These are phyloP conservation scores for Collybia nuda DNA, from an alignment of 768 basidiomycete species.

Conservation along the genomic window DNA sequence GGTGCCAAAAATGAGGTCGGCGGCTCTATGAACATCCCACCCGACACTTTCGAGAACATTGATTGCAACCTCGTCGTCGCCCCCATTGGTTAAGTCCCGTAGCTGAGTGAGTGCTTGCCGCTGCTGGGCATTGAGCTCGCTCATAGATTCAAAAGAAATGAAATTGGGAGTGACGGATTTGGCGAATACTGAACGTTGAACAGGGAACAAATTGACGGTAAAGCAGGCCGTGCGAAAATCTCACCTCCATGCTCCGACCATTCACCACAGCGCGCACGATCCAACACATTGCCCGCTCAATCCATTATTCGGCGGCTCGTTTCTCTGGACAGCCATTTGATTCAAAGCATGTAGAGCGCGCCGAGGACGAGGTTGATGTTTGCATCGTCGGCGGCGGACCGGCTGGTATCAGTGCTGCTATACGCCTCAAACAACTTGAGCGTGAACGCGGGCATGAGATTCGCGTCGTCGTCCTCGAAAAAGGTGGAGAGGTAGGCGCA, in stretches of 20 bases:
- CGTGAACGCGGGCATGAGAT: slow-evolving; percentile 75
- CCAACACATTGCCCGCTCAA: slow-evolving; percentile 8
- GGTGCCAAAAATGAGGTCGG: slow-evolving; percentile 56
- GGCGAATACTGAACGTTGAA: no score
- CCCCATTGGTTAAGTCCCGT: slow-evolving; percentile 56
- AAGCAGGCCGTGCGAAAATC: slow-evolving; percentile 1
- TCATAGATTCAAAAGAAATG: slow-evolving; percentile 7
- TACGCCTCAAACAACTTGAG: slow-evolving; percentile 91
- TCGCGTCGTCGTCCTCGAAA: slow-evolving; percentile 92
- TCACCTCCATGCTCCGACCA: slow-evolving; percentile 11
- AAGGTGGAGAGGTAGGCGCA: slow-evolving; percentile 89
- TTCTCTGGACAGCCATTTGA: slow-evolving; percentile 33
- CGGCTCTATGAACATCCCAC: slow-evolving; percentile 72
- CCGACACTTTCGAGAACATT: slow-evolving; percentile 58
- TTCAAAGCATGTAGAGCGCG: slow-evolving; percentile 68
- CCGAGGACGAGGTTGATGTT: slow-evolving; percentile 92
- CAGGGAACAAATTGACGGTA: background rate
- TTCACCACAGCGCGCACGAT: background rate
- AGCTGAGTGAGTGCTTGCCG: slow-evolving; percentile 43
- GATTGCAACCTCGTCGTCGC: slow-evolving; percentile 62
- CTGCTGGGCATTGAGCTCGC: slow-evolving; percentile 16
- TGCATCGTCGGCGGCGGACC: slow-evolving; percentile 97
- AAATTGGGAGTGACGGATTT: no score
- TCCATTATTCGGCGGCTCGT: slow-evolving; percentile 9
- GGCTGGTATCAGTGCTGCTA: slow-evolving; percentile 94